phyloP scores from a whole-genome alignment of 2,329 filamentous ascomycete species.

The Cryphonectria carpinicola region DNA sequence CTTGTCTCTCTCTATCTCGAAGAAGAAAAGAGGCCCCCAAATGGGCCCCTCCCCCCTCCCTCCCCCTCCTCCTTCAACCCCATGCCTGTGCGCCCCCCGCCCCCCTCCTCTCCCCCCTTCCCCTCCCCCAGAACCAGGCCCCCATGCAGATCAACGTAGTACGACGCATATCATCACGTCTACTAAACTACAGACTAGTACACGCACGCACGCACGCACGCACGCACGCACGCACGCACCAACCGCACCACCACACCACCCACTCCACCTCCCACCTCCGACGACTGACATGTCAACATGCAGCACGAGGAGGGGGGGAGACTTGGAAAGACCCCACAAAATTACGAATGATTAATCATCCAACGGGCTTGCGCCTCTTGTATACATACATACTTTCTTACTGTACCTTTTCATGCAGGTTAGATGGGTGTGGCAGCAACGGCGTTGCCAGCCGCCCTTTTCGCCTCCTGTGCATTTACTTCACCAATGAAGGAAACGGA shows the following conservation, averaged over 20 bases:
- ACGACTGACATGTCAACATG: slow-evolving; percentile 6
- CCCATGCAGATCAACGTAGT: slow-evolving; percentile 20
- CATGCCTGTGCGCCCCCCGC: background rate
- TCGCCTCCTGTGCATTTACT: no score
- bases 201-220: background rate
- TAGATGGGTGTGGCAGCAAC: background rate
- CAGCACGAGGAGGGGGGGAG: background rate
- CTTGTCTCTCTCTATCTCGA: background rate
- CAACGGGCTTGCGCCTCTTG: background rate
- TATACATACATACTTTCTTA: background rate
- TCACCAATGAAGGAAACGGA: no score
- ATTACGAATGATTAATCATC: background rate
- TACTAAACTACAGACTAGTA: background rate
- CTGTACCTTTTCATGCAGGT: background rate
- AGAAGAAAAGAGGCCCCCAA: background rate
- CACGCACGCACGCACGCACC: background rate
- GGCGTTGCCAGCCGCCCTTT: no score
- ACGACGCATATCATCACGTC: background rate
- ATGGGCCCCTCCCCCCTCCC: background rate
- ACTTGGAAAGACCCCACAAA: background rate
- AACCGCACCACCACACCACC: background rate
- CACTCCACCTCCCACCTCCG: background rate
- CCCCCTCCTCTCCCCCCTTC: no score
- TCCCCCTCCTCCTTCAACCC: background rate
- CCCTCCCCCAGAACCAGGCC: background rate